These are phyloP conservation scores for Decorospora gaudefroyi DNA, from an alignment of 2,329 filamentous ascomycete species.

Conservation along the genomic window DNA sequence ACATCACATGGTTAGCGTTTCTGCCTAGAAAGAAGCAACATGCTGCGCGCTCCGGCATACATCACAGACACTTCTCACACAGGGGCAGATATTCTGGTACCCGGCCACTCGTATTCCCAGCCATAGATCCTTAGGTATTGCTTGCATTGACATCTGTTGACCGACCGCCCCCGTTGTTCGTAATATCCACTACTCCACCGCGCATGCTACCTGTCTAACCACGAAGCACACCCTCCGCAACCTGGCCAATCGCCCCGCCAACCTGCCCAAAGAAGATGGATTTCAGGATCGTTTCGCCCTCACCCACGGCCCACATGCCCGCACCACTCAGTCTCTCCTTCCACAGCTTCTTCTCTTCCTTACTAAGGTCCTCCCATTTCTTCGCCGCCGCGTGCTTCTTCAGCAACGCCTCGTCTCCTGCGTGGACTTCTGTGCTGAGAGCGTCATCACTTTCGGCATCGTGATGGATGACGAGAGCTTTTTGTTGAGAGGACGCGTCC, in stretches of 20 bases:
- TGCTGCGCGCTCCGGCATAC: conserved; percentile 9
- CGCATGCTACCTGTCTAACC: conserved; percentile 6
- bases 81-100: no score
- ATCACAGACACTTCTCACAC: no score
- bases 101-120: background rate
- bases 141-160: background rate
- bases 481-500: conserved; percentile 23
- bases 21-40: no score
- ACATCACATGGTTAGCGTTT: no score
- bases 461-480: conserved; percentile 51
- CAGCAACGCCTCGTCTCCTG: conserved; percentile 37
- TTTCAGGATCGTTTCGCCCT: conserved; percentile 76
- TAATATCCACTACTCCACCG: background rate
- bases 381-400: conserved; percentile 56
- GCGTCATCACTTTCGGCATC: conserved; percentile 45
- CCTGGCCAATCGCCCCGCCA: conserved; percentile 59
- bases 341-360: conserved; percentile 68
- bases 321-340: conserved; percentile 68
- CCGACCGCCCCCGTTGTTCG: background rate
- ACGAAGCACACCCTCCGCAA: conserved; percentile 41
- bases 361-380: conserved; percentile 71
- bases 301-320: conserved; percentile 77
- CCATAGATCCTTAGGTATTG: conserved; percentile 4
- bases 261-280: conserved; percentile 78
- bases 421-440: conserved; percentile 50